These are phyloP conservation scores for Tephrocybe sp. DNA, from an alignment of 768 basidiomycete genomes.

Conservation along the genomic window DNA sequence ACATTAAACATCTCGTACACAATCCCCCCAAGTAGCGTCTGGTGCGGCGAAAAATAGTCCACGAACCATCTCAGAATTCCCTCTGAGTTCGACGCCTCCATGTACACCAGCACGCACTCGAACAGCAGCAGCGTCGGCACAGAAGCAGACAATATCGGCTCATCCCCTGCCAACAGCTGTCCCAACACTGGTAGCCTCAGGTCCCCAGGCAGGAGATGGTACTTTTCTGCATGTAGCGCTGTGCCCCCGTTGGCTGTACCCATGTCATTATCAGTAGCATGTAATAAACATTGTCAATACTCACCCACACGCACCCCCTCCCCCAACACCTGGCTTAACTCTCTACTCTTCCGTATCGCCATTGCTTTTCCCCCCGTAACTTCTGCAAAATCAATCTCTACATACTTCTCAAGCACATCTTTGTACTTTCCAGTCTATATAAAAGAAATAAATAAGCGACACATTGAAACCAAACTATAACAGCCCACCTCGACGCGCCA, in stretches of 20 bases:
- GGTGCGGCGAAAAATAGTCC: conserved; percentile 38
- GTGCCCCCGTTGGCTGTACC: conserved; percentile 59
- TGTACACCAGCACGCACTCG: conserved; percentile 93
- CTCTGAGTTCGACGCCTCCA: conserved; percentile 57
- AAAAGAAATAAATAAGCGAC: conserved; percentile 12
- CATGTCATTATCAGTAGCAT: conserved; percentile 1
- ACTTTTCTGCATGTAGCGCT: conserved; percentile 49
- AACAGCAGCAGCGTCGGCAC: conserved; percentile 84
- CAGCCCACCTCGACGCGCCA: conserved; percentile 86
- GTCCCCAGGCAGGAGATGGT: conserved; percentile 77
- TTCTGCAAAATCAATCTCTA: conserved; percentile 92
- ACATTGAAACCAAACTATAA: background rate
- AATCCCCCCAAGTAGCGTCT: conserved; percentile 47
- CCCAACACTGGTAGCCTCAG: conserved; percentile 57
- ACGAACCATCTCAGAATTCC: conserved; percentile 74
- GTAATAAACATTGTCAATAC: conserved; percentile 10
- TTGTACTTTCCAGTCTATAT: conserved; percentile 57
- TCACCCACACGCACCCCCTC: conserved; percentile 42
- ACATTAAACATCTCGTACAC: conserved; percentile 95
- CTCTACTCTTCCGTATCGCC: conserved; percentile 68
- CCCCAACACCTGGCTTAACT: conserved; percentile 51
- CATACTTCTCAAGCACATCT: conserved; percentile 53
- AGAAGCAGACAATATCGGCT: conserved; percentile 49
- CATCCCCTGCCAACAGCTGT: conserved; percentile 24
- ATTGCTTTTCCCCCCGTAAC: conserved; percentile 82